These are phyloP conservation scores for Chlorella ohadii DNA, from an alignment of 139 green algal genomes.

Conservation along the genomic window DNA sequence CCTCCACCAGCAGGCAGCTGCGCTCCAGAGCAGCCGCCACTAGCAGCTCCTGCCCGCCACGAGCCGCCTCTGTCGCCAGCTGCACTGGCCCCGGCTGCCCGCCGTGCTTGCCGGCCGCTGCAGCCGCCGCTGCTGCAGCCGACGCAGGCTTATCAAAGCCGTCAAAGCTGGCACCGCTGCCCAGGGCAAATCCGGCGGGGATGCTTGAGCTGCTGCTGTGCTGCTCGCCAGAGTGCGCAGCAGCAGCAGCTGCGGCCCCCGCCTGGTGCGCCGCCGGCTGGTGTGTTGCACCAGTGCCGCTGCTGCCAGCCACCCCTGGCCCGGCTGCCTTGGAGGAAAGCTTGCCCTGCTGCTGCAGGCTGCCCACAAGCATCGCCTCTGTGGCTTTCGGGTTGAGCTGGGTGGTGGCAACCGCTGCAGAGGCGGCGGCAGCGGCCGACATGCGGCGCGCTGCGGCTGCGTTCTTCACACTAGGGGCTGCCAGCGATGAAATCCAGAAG, in stretches of 20 bases:
- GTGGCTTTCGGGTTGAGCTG: not conserved
- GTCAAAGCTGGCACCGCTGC: not conserved
- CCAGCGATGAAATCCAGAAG: slow-evolving; percentile 52
- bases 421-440: slow-evolving; percentile 17
- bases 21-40: slow-evolving; percentile 8
- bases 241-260: not conserved
- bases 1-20: slow-evolving; percentile 39
- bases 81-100: not conserved
- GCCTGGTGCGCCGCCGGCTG: not conserved
- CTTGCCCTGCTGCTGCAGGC: not conserved
- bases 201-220: not conserved
- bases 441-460: slow-evolving; percentile 18
- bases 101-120: too few species aligned
- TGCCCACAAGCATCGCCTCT: slow-evolving; percentile 10
- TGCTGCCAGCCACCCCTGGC: not conserved
- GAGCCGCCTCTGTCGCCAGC: not conserved
- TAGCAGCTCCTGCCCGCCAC: not conserved
- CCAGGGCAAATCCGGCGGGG: not conserved
- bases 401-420: slow-evolving; percentile 8
- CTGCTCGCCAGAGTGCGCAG: not conserved
- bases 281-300: not conserved
- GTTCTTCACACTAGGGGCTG: not conserved
- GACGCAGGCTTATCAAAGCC: slow-evolving; percentile 11
- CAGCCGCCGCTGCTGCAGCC: not conserved
- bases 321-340: not conserved